Evolutionary conservation across 257 asterid species (phyloP), one percentile per base, ranked within the genome.

Genomic region (Solanum sitiens): DNA sequence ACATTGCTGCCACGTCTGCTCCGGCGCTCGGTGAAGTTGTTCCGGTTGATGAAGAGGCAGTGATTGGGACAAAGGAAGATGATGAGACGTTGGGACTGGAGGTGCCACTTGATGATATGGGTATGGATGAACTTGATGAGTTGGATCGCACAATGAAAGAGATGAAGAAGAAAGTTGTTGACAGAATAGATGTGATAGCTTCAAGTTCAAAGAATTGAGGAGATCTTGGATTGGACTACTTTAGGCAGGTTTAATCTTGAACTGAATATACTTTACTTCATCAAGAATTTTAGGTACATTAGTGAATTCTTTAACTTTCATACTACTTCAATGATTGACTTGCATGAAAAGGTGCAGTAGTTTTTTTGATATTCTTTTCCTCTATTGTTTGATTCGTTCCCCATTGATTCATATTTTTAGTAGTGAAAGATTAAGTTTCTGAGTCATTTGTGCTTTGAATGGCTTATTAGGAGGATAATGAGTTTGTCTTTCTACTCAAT

Each of bases 121-220:
- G 83, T 12, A 3, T 87, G 37, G 23, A 61, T 25, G 91, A 91
- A 61, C 88, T 91, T 11, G 91, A 88, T 7, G 45, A 86, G 72
- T n/a, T 92, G 7, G 4, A n/a, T 45, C 68, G 50, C 45, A 85
- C 80, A 5, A 47, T 90, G 27, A 84, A 84, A 32, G 65, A 84
- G 70, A 67, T 89, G 65, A 89, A 86, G 18, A 80, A 83, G 73
- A 72, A n/a, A 74, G 86, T 90, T 73, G 86, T 25, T 76, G 89
- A 79, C 85, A 89, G 87, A 37, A 65, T 32, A 67, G 44, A 7
- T 87, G 87, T 83, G 82, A 83, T 88, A 18, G 42, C 68, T 16
- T 82, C 70, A 2, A 3, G 32, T 6, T 82, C 86, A 32, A 50
- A 82, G 70, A 7, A 32, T 8, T 50, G 70, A 82, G 10, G 45